Evolutionary conservation across 2,329 filamentous ascomycete genomes (phyloP), one percentile per base, ranked within the genome.

Genomic region (Aureobasidium namibiae): DNA sequence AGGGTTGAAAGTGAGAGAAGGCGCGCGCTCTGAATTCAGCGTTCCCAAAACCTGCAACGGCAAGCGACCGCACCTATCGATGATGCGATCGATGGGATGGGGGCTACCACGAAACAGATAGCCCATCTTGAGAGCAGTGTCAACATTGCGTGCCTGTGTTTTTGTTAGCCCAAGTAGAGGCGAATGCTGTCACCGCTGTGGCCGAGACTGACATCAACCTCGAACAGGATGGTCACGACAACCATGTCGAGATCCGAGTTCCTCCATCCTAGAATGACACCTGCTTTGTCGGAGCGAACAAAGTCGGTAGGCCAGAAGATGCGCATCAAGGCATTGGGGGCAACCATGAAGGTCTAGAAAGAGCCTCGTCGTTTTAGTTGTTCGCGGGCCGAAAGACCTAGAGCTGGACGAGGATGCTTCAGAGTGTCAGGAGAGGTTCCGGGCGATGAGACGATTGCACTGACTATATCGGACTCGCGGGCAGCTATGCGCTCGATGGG

Each of bases 251-350:
- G 78, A 49, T 87, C 86, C 38, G 92, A 96, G 73, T 99, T 99
- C 68, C 88, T 85, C 90, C 92, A 99, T 69, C 94, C 94, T 48
- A 99, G 89, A 64, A 99, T 85, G 62, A 96, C 89, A 45, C 92
- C 94, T 42, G 90, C 84, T 73, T 80, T 82, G 58, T 83, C 81
- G 69, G 90, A 85, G 76, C 81, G 82, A 57, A 84, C 82, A 69
- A 92, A 84, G 76, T 95, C 92, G 69, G 88, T 88, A 68, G 94
- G 95, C 94, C 94, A 99, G 78, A 99, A 97, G 78, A 99, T 86
- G 79, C 94, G 90, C 86, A 97, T 90, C 79, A 97, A 80, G 70
- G 89, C 92, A 72, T 72, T 66, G 89, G 94, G 77, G 75, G 78
- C 77, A 73, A 83, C 78, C 83, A 86, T 86, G 73, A 62, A 59